A percentile compares a stretch with the other conserved stretches of the same genome.
Conservation (phyloP, 768 basidiomycete genomes). For the Cubamyces lactineus region DNA sequence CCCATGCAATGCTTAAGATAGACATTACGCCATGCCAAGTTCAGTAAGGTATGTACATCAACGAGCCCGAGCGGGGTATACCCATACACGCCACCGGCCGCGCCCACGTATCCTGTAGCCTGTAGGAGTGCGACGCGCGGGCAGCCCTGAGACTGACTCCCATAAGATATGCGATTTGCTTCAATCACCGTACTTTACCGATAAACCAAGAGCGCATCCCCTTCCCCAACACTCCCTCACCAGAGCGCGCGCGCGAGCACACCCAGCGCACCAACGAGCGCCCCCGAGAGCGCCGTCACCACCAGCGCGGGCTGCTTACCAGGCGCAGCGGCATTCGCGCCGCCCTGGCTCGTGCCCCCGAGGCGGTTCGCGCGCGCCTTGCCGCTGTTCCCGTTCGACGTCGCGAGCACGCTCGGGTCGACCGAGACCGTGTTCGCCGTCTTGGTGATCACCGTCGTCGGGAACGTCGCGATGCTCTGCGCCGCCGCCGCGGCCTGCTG, state of each 20-base stretch:
- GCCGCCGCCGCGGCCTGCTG: conserved; percentile 39
- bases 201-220: neutral
- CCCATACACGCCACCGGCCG: too few relatives aligned
- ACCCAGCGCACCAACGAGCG: conserved; percentile 1
- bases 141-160: too few relatives aligned
- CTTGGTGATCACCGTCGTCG: conserved; percentile 53
- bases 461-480: conserved; percentile 49
- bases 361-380: conserved; percentile 35
- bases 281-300: neutral
- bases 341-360: conserved; percentile 32
- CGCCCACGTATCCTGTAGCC: too few relatives aligned
- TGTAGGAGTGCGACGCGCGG: too few relatives aligned
- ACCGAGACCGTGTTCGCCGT: conserved; percentile 57
- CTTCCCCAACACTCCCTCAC: neutral
- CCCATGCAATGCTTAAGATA: too few relatives aligned
- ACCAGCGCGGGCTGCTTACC: neutral
- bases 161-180: too few relatives aligned
- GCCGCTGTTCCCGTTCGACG: conserved; percentile 62
- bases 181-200: neutral
- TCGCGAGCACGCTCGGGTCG: conserved; percentile 56
- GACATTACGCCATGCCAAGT: too few relatives aligned
- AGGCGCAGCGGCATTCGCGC: conserved; percentile 10
- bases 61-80: too few relatives aligned
- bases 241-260: neutral
- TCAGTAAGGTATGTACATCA: too few relatives aligned